A percentile compares a stretch with the other conserved stretches of the same genome.
Conservation (phyloP, 1,284 basidiomycete species). For the Cryptococcus sp. region DNA sequence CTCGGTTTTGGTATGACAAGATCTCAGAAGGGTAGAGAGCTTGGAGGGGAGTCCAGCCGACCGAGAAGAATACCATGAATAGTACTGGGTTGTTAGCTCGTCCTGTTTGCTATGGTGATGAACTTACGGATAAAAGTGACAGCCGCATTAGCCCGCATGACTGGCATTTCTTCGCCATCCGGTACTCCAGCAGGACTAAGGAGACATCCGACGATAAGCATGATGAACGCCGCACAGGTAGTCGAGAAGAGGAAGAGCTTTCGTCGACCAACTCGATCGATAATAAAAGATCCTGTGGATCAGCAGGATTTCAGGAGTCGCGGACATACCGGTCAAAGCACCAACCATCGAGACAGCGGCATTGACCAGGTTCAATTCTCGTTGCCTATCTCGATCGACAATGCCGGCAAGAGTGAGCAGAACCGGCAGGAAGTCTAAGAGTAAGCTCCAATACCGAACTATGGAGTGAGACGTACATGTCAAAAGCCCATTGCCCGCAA, state of each 20-base stretch:
- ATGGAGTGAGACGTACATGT: slow-evolving; percentile 50
- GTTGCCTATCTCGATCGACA: slow-evolving; percentile 14
- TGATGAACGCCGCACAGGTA: slow-evolving; percentile 16
- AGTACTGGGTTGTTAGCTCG: slow-evolving; percentile 39
- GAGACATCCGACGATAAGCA: slow-evolving; percentile 29
- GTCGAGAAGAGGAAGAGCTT: slow-evolving; percentile 25
- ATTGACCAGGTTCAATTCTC: slow-evolving; percentile 26
- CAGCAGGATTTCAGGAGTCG: not conserved
- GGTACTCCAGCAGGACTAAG: slow-evolving; percentile 44
- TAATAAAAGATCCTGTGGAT: slow-evolving; percentile 16
- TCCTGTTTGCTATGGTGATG: not conserved
- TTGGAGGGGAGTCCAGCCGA: slow-evolving; percentile 16
- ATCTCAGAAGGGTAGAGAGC: slow-evolving; percentile 57
- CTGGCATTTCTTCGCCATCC: slow-evolving; percentile 39
- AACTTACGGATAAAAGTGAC: slow-evolving; percentile 27
- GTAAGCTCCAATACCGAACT: not conserved
- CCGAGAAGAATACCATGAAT: slow-evolving; percentile 16
- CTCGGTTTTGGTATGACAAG: slow-evolving; percentile 53
- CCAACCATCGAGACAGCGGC: slow-evolving; percentile 17
- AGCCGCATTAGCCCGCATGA: slow-evolving; percentile 26
- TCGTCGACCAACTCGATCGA: slow-evolving; percentile 30
- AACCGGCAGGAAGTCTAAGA: slow-evolving; percentile 23
- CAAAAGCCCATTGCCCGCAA: slow-evolving; percentile 32
- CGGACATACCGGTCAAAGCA: slow-evolving; percentile 29
- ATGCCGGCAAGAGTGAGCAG: slow-evolving; percentile 26